Evolutionary conservation across 169 alveolate genomes (phyloP).

Genomic region (Amoebophrya sp.): DNA sequence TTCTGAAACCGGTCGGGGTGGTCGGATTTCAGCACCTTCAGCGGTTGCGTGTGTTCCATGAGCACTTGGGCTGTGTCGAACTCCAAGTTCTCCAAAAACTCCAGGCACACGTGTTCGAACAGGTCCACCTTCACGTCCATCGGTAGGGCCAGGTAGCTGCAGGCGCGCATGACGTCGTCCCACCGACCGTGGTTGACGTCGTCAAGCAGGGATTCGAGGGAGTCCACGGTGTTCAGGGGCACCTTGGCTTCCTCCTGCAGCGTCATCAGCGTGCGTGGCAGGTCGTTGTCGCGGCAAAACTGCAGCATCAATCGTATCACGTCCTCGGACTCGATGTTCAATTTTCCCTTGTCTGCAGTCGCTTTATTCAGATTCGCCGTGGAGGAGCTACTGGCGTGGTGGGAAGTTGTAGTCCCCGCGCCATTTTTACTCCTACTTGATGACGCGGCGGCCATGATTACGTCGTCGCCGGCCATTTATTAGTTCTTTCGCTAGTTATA

Average conservation of each 20-base stretch:
- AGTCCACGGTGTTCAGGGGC: background rate
- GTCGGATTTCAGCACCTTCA: background rate
- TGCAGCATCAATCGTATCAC: background rate
- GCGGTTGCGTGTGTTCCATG: background rate
- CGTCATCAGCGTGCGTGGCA: background rate
- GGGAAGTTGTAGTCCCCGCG: no score
- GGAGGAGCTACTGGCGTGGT: no score
- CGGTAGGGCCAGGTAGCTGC: background rate
- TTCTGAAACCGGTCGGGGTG: background rate
- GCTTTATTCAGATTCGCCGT: no score
- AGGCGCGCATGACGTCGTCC: background rate
- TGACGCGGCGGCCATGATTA: no score
- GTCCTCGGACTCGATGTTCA: slow-evolving; percentile 8
- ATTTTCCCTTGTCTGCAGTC: background rate
- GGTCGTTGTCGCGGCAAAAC: slow-evolving; percentile 25
- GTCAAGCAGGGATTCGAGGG: background rate
- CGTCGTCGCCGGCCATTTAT: no score
- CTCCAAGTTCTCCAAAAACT: background rate
- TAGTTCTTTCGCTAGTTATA: no score
- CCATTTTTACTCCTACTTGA: no score
- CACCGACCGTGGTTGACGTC: background rate
- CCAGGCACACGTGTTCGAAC: background rate
- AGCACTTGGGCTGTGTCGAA: background rate
- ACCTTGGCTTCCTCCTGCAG: slow-evolving; percentile 19
- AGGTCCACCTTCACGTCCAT: slow-evolving; percentile 16